Evolutionary conservation across 208 protist species (phyloP), one percentile per base, ranked within the genome.

Genomic region (Novymonas esmeraldas): DNA sequence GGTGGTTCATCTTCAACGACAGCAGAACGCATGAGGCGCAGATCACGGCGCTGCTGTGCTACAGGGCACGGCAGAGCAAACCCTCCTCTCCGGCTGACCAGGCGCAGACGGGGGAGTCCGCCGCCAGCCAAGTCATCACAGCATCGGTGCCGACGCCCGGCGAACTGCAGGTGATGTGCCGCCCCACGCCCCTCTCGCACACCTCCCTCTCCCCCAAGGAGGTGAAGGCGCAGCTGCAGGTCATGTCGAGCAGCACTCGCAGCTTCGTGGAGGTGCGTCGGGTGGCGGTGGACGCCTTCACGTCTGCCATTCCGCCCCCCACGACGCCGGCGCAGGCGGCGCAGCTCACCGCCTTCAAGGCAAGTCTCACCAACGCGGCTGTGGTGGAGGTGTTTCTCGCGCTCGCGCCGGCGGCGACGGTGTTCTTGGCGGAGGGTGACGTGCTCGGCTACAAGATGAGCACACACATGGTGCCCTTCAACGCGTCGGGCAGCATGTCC

Each of bases 1-100:
- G 68, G 22, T 83, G 70, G 67, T 72, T 73, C 20, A 73, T 86
- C 49, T 88, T 82, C 74, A 91, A 91, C 69, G 85, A 91, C 68
- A 82, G 75, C 60, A 48, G 46, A 33, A 80, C 55, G 0, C 77
- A 82, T 61, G 81, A 91, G 55, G 79, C 77, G 39, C 74, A 91
- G 26, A 50, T 91, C 10, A 70, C 51, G 9, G 56, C 77, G 39
- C 9, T 63, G 39, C 72, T 89, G 41, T 80, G 65, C 42, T 69
- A 69, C 51, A 16, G n/a, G 44, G 5, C 29, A n/a, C 33, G 56
- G 34, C 20, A 14, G 26, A 28, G 24, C 29, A 41, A 29, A 36
- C n/a, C 6, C 22, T 22, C 28, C 3, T n/a, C 31, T 13, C 7
- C 42, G 31, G 14, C 28, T 0, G 34, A n/a, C 3, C 28, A 29